A percentile compares a stretch with the other conserved stretches of the same genome.
Conservation (phyloP, 2,329 filamentous ascomycete species). For the Stachybotrys chlorohalonatus region DNA sequence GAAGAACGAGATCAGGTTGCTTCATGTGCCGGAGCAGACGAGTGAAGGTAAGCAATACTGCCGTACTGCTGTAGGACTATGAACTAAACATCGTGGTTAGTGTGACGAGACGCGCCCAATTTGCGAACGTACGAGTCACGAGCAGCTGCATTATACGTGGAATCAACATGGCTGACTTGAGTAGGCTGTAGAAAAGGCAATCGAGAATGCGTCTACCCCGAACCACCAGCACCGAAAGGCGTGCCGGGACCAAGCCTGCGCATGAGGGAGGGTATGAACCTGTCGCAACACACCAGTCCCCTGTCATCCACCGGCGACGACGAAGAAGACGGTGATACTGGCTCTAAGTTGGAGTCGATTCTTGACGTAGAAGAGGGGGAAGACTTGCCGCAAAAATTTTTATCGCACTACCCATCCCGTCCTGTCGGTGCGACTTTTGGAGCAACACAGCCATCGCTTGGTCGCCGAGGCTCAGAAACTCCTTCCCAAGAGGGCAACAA, state of each 20-base stretch:
- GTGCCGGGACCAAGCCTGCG: constrained; percentile 11
- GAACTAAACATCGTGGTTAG: constrained; percentile 30
- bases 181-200: constrained; percentile 84
- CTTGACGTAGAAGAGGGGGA: constrained; percentile 44
- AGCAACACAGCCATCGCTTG: constrained; percentile 22
- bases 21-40: constrained; percentile 82
- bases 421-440: constrained; percentile 28
- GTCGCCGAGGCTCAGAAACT: constrained; percentile 42
- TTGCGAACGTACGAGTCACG: constrained; percentile 59
- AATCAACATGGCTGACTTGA: neutral
- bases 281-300: constrained; percentile 36
- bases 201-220: constrained; percentile 85
- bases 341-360: constrained; percentile 41
- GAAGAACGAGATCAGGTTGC: constrained; percentile 87
- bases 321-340: constrained; percentile 34
- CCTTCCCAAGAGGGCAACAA: constrained; percentile 42
- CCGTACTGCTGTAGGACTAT: neutral
- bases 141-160: neutral
- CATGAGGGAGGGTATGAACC: constrained; percentile 26
- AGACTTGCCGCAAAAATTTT: constrained; percentile 10
- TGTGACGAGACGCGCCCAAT: constrained; percentile 85
- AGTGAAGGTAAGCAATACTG: constrained; percentile 54
- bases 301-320: constrained; percentile 46
- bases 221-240: constrained; percentile 43
- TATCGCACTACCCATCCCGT: constrained; percentile 9